These are phyloP conservation scores for Scleromitrula shiraiana DNA, from an alignment of 2,329 filamentous ascomycete genomes.

Conservation along the genomic window DNA sequence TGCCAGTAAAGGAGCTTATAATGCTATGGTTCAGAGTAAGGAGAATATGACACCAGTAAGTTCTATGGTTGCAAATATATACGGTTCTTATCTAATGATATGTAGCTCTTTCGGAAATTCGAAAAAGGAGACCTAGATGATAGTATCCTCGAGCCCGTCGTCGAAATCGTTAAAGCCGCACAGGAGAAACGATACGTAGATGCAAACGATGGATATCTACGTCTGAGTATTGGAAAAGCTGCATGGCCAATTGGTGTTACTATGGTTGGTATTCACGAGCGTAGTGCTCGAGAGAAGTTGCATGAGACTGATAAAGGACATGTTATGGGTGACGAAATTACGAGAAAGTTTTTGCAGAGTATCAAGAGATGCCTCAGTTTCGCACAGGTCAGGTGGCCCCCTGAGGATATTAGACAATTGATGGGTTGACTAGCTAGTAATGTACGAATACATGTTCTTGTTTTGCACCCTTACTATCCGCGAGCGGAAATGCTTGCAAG, in stretches of 20 bases:
- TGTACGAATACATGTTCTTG: too few species aligned
- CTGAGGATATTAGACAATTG: conserved; percentile 82
- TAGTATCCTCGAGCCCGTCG: conserved; percentile 69
- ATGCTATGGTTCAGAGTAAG: conserved; percentile 77
- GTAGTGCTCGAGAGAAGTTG: conserved; percentile 88
- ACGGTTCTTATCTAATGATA: conserved; percentile 10
- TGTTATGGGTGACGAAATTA: conserved; percentile 94
- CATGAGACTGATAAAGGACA: conserved; percentile 84
- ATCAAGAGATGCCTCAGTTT: conserved; percentile 97
- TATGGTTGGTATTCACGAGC: conserved; percentile 99
- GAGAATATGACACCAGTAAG: conserved; percentile 74
- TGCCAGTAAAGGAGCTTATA: conserved; percentile 72
- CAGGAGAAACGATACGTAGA: conserved; percentile 91
- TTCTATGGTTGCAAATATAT: conserved; percentile 2
- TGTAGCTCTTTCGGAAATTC: conserved; percentile 73
- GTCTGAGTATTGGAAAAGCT: conserved; percentile 89
- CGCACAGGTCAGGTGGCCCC: conserved; percentile 93
- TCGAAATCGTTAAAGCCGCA: conserved; percentile 86
- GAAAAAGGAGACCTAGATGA: conserved; percentile 75
- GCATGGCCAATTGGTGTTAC: conserved; percentile 99
- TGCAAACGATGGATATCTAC: conserved; percentile 90
- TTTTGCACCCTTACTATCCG: too few species aligned
- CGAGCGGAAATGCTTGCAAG: too few species aligned
- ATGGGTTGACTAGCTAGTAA: conserved; percentile 56
- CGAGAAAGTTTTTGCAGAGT: conserved; percentile 91